Evolutionary conservation across 2,329 filamentous ascomycete species (phyloP), one percentile per base, ranked within the genome.

Genomic region (Magnaporthiopsis rhizophila): DNA sequence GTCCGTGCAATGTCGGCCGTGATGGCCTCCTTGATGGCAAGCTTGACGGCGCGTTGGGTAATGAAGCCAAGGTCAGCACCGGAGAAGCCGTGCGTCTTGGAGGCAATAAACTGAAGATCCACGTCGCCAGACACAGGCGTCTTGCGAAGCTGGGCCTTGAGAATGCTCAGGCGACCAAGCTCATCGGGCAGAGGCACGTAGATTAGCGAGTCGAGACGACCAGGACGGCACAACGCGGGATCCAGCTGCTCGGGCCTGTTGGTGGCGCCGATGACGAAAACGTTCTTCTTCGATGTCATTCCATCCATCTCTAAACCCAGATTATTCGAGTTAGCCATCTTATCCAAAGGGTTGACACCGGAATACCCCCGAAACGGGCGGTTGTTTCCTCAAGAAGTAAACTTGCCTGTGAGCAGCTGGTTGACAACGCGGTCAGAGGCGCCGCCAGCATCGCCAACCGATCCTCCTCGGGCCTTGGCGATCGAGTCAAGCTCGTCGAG

Each of bases 201-300:
- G 78, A 99, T 95, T 70, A 99, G 88, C 53, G 94, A 98, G 78
- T 99, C 95, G 61, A 99, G 90, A 92, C 95, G 95, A 71, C 95
- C 95, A 65, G 95, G 95, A 86, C 95, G 93, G 86, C 94, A 97
- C 72, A 99, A 86, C 71, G 95, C 95, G 76, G 95, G 95, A 78
- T 99, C 95, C 66, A 99, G 90, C 83, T 98, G 95, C 83, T 99
- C 95, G 58, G 95, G 95, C 82, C 95, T 87, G 84, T 99, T 99
- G 79, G 95, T 99, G 59, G 95, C 95, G 77, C 95, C 95, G 72
- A 99, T 99, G 69, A 99, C 95, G 80, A 99, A 99, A 69, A 99
- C 95, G 77, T 99, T 99, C 90, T 99, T 99, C 91, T 99, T 99
- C 56, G 94, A 97, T 59, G 94, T 98, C 94, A 98, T 98, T 73